Percentiles rank a stretch among this genome's conserved stretches.
phyloP scores from a whole-genome alignment of 805 yeast genomes.

The Danielia oregonensis region DNA sequence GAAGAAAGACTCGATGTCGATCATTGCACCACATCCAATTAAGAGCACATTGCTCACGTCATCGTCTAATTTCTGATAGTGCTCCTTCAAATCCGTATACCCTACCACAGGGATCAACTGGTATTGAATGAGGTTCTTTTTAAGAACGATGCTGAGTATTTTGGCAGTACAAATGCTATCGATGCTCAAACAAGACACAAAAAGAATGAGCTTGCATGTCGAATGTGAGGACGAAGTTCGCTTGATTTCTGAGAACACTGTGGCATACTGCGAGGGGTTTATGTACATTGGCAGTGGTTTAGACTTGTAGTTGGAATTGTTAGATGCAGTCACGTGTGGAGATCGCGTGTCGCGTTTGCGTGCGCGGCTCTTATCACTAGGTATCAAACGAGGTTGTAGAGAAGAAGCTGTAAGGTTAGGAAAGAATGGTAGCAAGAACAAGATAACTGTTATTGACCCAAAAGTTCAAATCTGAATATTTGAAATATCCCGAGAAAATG shows the following conservation, averaged over 20 bases:
- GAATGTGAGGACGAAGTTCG: conserved; percentile 81
- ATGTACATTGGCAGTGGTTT: conserved; percentile 57
- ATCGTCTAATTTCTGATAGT: conserved; percentile 61
- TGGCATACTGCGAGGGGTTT: conserved; percentile 62
- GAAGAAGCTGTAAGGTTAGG: no score
- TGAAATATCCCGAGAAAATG: no score
- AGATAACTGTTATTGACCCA: no score
- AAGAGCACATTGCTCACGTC: conserved; percentile 75
- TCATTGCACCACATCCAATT: conserved; percentile 91
- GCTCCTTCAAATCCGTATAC: conserved; percentile 67
- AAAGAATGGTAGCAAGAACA: no score
- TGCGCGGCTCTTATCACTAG: conserved; percentile 1
- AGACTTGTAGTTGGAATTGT: not conserved
- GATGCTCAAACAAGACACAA: conserved; percentile 85
- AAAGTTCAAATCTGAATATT: no score
- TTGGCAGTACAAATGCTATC: conserved; percentile 91
- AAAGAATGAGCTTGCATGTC: conserved; percentile 82
- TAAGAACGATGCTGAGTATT: conserved; percentile 65
- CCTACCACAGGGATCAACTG: conserved; percentile 94
- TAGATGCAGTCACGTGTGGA: conserved; percentile 3
- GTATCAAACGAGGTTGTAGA: no score
- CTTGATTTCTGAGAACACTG: conserved; percentile 64
- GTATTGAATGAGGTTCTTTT: conserved; percentile 79
- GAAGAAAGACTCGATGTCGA: conserved; percentile 74
- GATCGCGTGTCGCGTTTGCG: conserved; percentile 5